phyloP scores from a whole-genome alignment of 352 stramenopile genomes.

The Phytopythium vexans region DNA sequence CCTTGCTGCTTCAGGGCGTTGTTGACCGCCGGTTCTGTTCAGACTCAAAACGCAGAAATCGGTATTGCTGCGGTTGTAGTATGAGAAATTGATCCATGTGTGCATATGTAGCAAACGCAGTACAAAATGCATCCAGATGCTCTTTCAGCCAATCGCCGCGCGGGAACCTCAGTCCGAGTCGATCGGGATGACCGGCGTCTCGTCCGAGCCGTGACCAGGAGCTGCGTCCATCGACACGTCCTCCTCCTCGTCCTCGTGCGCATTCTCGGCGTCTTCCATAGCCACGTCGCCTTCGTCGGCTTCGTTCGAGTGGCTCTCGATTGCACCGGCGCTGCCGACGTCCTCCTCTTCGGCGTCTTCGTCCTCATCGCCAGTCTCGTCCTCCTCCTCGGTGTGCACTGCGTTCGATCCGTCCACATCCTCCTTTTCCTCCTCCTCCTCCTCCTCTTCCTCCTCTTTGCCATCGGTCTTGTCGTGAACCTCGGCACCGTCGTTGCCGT shows the following conservation, averaged over 20 bases:
- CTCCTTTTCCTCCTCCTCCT: constrained; percentile 20
- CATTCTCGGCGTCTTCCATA: constrained; percentile 10
- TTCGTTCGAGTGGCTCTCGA: too few relatives aligned
- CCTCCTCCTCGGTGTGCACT: constrained; percentile 7
- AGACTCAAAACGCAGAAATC: constrained; percentile 10
- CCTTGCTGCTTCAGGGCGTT: too few relatives aligned
- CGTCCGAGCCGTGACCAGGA: neutral
- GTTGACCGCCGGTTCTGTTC: constrained; percentile 10
- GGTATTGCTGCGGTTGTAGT: too few relatives aligned
- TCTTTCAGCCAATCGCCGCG: neutral
- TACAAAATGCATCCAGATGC: too few relatives aligned
- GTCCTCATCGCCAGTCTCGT: constrained; percentile 13
- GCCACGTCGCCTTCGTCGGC: neutral
- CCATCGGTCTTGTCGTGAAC: constrained; percentile 21
- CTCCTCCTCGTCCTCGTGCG: neutral
- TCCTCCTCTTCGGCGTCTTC: constrained; percentile 21
- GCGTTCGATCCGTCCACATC: constrained; percentile 16
- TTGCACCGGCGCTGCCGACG: neutral
- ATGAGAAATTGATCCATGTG: too few relatives aligned
- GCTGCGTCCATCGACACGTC: neutral
- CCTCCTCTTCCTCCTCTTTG: constrained; percentile 34
- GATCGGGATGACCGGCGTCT: neutral
- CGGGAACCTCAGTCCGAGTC: neutral
- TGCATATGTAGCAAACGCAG: too few relatives aligned
- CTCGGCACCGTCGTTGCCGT: constrained; percentile 14